These are phyloP conservation scores for Globisporangium sylvaticum DNA, from an alignment of 352 stramenopile species.

Conservation along the genomic window DNA sequence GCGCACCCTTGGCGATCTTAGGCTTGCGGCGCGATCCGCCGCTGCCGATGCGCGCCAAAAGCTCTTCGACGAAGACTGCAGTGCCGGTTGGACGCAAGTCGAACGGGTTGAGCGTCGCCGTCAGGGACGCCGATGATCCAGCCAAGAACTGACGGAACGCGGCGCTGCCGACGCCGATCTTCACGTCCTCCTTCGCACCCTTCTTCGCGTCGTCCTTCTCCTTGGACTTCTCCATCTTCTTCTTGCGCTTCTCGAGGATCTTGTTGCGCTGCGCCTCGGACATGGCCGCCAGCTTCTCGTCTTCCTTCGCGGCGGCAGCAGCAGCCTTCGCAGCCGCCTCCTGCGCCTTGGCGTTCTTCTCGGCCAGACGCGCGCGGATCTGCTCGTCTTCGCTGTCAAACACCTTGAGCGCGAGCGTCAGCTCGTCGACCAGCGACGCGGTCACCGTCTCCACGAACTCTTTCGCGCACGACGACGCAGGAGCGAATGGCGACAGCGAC, in stretches of 20 bases:
- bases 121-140: conserved; percentile 11
- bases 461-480: conserved; percentile 31
- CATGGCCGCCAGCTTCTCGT: conserved; percentile 81
- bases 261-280: conserved; percentile 69
- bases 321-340: conserved; percentile 68
- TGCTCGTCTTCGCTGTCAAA: conserved; percentile 60
- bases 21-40: conserved; percentile 76
- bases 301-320: conserved; percentile 70
- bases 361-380: conserved; percentile 44
- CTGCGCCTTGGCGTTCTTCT: conserved; percentile 61
- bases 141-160: conserved; percentile 53
- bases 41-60: conserved; percentile 61
- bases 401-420: conserved; percentile 45
- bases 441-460: conserved; percentile 47
- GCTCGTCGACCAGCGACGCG: conserved; percentile 38
- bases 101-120: conserved; percentile 42
- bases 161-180: conserved; percentile 60
- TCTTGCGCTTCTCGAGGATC: conserved; percentile 74
- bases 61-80: conserved; percentile 53
- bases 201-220: conserved; percentile 77
- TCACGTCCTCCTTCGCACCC: conserved; percentile 57
- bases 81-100: conserved; percentile 46
- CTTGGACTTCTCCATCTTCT: conserved; percentile 83
- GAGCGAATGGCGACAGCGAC: conserved; percentile 13
- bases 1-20: conserved; percentile 90